These are phyloP conservation scores for Cercospora zeae-maydis DNA, from an alignment of 2,329 filamentous ascomycete species.

Conservation along the genomic window DNA sequence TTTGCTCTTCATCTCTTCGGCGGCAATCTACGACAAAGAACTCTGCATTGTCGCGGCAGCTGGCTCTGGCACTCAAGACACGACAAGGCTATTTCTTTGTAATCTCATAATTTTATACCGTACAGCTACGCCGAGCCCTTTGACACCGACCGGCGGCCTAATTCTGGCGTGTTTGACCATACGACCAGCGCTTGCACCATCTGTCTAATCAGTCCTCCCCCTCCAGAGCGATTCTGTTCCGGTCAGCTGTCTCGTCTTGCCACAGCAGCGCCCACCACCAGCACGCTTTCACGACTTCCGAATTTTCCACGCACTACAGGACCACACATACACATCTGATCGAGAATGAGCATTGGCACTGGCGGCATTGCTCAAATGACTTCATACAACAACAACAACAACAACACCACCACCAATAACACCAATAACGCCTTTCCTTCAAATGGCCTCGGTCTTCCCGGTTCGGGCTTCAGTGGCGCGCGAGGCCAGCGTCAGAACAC, in stretches of 20 bases:
- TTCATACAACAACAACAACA: conserved; percentile 55
- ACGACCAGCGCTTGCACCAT: conserved; percentile 14
- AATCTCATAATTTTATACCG: conserved; percentile 34
- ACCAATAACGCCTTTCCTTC: conserved; percentile 53
- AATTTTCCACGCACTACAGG: conserved; percentile 17
- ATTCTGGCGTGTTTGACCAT: conserved; percentile 24
- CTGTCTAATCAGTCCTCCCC: conserved; percentile 22
- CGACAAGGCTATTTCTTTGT: conserved; percentile 31
- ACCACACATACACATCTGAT: conserved; percentile 17
- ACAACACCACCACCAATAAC: conserved; percentile 19
- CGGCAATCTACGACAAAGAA: conserved; percentile 24
- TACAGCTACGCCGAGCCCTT: conserved; percentile 25
- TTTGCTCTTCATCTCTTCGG: conserved; percentile 16
- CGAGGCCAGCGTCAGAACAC: conserved; percentile 75
- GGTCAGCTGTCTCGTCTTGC: not conserved
- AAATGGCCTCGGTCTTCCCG: conserved; percentile 69
- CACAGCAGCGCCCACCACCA: conserved; percentile 8
- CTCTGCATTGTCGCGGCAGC: conserved; percentile 25
- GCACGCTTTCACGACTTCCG: conserved; percentile 25
- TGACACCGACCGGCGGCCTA: conserved; percentile 34
- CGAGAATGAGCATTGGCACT: conserved; percentile 70
- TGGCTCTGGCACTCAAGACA: conserved; percentile 17
- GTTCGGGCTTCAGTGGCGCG: conserved; percentile 72
- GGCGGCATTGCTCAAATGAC: conserved; percentile 99
- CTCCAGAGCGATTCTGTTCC: conserved; percentile 21